Evolutionary conservation across 192 early-diverging fungal genomes (phyloP).

Genomic region (Podila verticillata): DNA sequence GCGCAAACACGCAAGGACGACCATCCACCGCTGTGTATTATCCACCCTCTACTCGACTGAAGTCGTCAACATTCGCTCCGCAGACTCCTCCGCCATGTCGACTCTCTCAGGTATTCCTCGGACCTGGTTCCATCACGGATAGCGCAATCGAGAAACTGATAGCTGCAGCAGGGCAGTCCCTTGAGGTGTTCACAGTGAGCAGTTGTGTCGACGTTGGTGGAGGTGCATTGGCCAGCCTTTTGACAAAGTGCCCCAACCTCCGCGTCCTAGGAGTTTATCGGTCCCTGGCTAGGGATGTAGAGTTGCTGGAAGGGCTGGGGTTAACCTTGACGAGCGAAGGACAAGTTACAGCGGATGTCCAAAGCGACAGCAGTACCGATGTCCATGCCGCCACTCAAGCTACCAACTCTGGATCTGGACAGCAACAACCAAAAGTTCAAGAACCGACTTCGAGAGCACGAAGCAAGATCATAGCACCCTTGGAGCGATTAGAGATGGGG

Average conservation of each 20-base stretch:
- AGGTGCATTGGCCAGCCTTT: constrained; percentile 26
- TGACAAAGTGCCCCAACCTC: constrained; percentile 37
- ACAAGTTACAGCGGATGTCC: neutral
- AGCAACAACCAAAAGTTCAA: neutral
- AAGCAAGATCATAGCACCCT: constrained; percentile 23
- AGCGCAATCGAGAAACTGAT: constrained; percentile 43
- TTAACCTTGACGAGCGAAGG: constrained; percentile 6
- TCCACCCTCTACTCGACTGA: too few relatives aligned
- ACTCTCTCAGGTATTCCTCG: constrained; percentile 38
- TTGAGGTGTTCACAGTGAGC: constrained; percentile 35
- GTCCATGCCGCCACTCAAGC: neutral
- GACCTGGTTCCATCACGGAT: constrained; percentile 44
- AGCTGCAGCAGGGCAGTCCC: constrained; percentile 14
- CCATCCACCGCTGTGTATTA: neutral
- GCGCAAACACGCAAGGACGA: neutral
- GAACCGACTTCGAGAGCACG: neutral
- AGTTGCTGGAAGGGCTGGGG: constrained; percentile 31
- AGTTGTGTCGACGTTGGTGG: constrained; percentile 50
- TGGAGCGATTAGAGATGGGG: constrained; percentile 35
- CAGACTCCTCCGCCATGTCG: constrained; percentile 3
- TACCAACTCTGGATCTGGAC: neutral
- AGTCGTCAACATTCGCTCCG: too few relatives aligned
- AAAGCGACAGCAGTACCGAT: neutral
- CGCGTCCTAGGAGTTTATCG: constrained; percentile 34
- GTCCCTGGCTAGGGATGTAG: constrained; percentile 27